phyloP scores from a whole-genome alignment of 169 alveolate genomes.

The Plasmodium coatneyi region DNA sequence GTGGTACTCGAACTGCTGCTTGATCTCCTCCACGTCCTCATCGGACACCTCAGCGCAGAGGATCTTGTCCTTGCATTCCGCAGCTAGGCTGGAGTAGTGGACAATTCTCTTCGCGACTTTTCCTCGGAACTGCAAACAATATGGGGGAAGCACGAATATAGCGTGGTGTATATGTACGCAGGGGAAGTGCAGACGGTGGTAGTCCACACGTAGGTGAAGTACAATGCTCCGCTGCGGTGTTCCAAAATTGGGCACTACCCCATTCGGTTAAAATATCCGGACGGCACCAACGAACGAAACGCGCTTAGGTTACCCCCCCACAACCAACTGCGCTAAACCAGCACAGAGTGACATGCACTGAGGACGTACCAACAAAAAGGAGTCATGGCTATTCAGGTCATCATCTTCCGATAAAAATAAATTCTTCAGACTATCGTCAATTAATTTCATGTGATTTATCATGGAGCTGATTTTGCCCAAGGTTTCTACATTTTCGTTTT shows the following conservation, averaged over 20 bases:
- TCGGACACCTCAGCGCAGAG: neutral
- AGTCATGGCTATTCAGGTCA: slow-evolving; percentile 42
- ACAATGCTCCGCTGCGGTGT: neutral
- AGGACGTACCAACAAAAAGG: slow-evolving; percentile 50
- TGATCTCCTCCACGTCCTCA: slow-evolving; percentile 9
- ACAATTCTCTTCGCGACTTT: slow-evolving; percentile 58
- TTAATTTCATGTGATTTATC: slow-evolving; percentile 57
- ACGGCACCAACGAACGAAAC: neutral
- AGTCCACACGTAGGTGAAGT: neutral
- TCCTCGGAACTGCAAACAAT: slow-evolving; percentile 47
- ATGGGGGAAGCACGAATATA: neutral
- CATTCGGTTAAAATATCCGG: neutral
- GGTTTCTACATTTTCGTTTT: slow-evolving; percentile 45
- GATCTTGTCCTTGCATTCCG: slow-evolving; percentile 26
- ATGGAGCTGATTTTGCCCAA: slow-evolving; percentile 46
- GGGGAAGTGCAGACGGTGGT: neutral
- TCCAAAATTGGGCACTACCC: neutral
- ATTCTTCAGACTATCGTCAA: slow-evolving; percentile 46
- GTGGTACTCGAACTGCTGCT: slow-evolving; percentile 20
- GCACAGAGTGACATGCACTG: neutral
- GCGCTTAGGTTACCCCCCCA: neutral
- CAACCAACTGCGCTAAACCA: neutral
- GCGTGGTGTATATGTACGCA: neutral
- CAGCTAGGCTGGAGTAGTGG: slow-evolving; percentile 26
- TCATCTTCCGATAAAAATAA: slow-evolving; percentile 29